phyloP scores from a whole-genome alignment of 163 green algal genomes.

The Chloromonas sp. region DNA sequence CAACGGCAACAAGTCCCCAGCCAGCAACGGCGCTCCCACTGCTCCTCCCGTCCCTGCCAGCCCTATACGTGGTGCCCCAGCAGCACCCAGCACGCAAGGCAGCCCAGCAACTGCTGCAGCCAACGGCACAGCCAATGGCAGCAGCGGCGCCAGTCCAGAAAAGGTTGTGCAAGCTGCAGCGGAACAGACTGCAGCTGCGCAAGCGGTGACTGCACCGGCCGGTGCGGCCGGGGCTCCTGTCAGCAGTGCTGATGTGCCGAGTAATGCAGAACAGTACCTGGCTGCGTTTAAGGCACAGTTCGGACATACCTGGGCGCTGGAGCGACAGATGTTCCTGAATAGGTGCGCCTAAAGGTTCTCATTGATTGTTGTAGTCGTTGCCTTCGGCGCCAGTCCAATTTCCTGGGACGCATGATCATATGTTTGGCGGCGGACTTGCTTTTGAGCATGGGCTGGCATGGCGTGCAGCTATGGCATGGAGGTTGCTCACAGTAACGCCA shows the following conservation, averaged over 20 bases:
- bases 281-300: conserved; percentile 11
- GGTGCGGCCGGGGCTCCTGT: not conserved
- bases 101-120: not conserved
- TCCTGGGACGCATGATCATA: too few relatives aligned
- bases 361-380: not conserved
- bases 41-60: not conserved
- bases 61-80: not conserved
- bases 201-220: not conserved
- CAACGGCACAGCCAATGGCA: not conserved
- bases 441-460: not conserved
- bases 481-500: too few relatives aligned
- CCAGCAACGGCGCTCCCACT: too few relatives aligned
- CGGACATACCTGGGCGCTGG: not conserved
- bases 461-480: not conserved
- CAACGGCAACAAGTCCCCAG: not conserved
- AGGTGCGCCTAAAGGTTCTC: not conserved
- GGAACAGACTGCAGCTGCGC: conserved; percentile 5
- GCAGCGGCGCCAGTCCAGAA: not conserved
- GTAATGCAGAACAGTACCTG: not conserved
- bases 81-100: not conserved
- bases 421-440: too few relatives aligned
- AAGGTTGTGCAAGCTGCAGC: not conserved
- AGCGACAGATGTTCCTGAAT: conserved; percentile 4
- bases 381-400: not conserved
- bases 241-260: not conserved